These are phyloP conservation scores for Diaporthe longicolla DNA, from an alignment of 2,329 filamentous ascomycete genomes.

Conservation along the genomic window DNA sequence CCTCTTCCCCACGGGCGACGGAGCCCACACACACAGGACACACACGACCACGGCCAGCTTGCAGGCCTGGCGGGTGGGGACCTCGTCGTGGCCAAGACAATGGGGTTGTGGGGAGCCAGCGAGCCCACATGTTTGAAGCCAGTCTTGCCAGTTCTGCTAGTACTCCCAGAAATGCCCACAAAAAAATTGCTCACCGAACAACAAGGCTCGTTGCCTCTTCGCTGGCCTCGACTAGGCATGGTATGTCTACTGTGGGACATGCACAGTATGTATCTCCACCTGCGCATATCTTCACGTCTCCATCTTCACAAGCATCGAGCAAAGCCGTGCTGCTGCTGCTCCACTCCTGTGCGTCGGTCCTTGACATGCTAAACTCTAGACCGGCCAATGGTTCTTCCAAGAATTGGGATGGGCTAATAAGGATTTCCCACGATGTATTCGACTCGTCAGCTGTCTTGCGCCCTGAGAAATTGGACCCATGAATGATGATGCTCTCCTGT, in stretches of 20 bases:
- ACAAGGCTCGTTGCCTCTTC: slow-evolving; percentile 8
- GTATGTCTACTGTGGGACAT: slow-evolving; percentile 2
- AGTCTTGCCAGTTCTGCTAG: neutral
- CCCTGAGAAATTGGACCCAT: slow-evolving; percentile 31
- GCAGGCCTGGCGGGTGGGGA: slow-evolving; percentile 28
- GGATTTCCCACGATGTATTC: slow-evolving; percentile 27
- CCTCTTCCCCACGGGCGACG: slow-evolving; percentile 37
- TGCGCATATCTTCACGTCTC: no score
- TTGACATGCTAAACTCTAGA: slow-evolving; percentile 17
- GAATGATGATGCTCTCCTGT: slow-evolving; percentile 28
- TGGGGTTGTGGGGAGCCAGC: slow-evolving; percentile 34
- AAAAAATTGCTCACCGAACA: slow-evolving; percentile 14
- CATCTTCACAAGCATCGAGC: neutral
- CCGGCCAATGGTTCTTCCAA: slow-evolving; percentile 23
- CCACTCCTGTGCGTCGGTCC: slow-evolving; percentile 1
- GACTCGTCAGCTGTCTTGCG: slow-evolving; percentile 34
- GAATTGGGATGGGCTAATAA: slow-evolving; percentile 23
- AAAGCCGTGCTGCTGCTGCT: neutral
- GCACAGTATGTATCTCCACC: neutral
- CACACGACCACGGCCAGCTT: slow-evolving; percentile 21
- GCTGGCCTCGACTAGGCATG: neutral
- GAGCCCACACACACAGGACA: slow-evolving; percentile 25
- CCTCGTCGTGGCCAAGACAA: slow-evolving; percentile 30
- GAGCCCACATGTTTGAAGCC: slow-evolving; percentile 29
- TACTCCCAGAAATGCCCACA: slow-evolving; percentile 14